Conservation (phyloP, 192 early-diverging fungal genomes). For the Coemansia reversa region DNA sequence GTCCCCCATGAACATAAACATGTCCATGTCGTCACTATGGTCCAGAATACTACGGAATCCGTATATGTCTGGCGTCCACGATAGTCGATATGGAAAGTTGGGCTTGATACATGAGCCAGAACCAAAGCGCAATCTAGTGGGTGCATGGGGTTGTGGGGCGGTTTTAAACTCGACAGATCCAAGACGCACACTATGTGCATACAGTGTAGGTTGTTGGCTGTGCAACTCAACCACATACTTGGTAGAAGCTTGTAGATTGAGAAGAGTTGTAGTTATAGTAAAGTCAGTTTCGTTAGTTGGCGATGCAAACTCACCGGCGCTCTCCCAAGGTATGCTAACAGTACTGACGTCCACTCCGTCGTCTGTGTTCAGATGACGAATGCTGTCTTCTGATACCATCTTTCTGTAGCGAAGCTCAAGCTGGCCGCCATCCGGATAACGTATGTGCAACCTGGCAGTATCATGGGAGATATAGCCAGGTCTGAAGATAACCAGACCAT, state of each 20-base stretch:
- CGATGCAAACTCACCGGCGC: constrained; percentile 23
- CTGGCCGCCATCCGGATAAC: constrained; percentile 33
- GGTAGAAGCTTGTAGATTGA: constrained; percentile 35
- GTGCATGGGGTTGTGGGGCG: constrained; percentile 19
- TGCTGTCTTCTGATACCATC: not conserved
- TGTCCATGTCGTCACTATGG: constrained; percentile 37
- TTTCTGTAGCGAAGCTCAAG: constrained; percentile 41
- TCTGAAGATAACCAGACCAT: constrained; percentile 36
- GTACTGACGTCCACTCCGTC: not conserved
- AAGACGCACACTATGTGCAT: constrained; percentile 18
- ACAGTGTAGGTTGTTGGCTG: constrained; percentile 27
- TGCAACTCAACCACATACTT: constrained; percentile 42
- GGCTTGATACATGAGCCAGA: constrained; percentile 57
- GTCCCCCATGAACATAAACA: constrained; percentile 57
- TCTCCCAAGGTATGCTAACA: constrained; percentile 31
- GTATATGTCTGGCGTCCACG: constrained; percentile 30
- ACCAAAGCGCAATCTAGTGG: constrained; percentile 40
- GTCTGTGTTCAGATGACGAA: not conserved
- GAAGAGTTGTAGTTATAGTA: constrained; percentile 22
- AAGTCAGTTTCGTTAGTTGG: constrained; percentile 30
- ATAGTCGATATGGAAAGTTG: constrained; percentile 49
- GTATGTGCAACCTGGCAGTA: constrained; percentile 42
- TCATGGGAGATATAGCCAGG: constrained; percentile 45
- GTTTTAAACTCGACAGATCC: constrained; percentile 41
- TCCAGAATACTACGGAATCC: constrained; percentile 47